phyloP scores from a whole-genome alignment of 805 yeast species.

The Schizosaccharomyces japonicus region DNA sequence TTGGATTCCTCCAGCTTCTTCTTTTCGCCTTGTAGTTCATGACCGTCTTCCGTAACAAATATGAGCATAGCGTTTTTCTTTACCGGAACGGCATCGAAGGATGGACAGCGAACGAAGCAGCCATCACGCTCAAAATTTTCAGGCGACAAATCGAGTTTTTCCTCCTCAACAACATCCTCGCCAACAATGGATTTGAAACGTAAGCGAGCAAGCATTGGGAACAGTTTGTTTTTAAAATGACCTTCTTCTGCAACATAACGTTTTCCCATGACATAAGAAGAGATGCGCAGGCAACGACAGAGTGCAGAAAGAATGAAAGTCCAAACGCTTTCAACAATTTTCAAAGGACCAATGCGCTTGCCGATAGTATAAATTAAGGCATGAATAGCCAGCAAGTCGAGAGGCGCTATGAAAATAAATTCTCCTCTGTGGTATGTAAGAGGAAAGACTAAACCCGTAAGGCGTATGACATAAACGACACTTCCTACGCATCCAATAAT shows the following conservation, averaged over 20 bases:
- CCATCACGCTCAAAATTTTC: constrained; percentile 53
- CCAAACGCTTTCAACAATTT: constrained; percentile 8
- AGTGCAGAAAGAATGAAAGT: constrained; percentile 16
- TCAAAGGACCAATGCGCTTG: constrained; percentile 8
- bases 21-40: constrained; percentile 24
- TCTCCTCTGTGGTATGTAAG: constrained; percentile 9
- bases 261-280: constrained; percentile 53
- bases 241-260: constrained; percentile 52
- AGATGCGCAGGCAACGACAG: constrained; percentile 29
- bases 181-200: background rate
- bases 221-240: constrained; percentile 29
- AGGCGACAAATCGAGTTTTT: constrained; percentile 20
- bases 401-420: constrained; percentile 8
- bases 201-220: constrained; percentile 5
- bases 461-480: constrained; percentile 28
- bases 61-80: constrained; percentile 41
- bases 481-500: constrained; percentile 54
- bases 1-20: constrained; percentile 22
- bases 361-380: constrained; percentile 7
- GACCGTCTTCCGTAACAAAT: constrained; percentile 60
- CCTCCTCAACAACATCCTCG: background rate
- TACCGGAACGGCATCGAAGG: constrained; percentile 49
- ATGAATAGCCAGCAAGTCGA: constrained; percentile 8
- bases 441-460: constrained; percentile 11
- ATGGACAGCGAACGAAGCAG: constrained; percentile 63